A percentile compares a stretch with the other conserved stretches of the same genome.
phyloP scores from a whole-genome alignment of 192 early-diverging fungal genomes.

The Coemansia sp. region DNA sequence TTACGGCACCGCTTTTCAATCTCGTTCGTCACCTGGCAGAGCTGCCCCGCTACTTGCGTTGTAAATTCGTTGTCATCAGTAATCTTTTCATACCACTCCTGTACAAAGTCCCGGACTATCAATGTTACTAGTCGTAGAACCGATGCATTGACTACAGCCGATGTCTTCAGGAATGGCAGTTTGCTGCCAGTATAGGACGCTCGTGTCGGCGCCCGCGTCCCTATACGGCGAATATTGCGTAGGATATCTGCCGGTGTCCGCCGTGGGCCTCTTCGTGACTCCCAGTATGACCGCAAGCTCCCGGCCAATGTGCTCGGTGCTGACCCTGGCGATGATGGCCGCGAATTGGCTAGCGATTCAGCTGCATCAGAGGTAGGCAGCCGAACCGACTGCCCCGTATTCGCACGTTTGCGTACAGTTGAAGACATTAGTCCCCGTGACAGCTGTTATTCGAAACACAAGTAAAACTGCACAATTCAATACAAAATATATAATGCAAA shows the following conservation, averaged over 20 bases:
- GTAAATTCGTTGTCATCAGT: conserved; percentile 51
- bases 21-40: conserved; percentile 34
- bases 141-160: conserved; percentile 28
- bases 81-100: conserved; percentile 47
- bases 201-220: conserved; percentile 8
- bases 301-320: conserved; percentile 49
- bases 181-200: conserved; percentile 1
- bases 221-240: conserved; percentile 33
- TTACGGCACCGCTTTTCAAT: conserved; percentile 33
- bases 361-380: conserved; percentile 1
- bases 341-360: conserved; percentile 19
- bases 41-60: conserved; percentile 29
- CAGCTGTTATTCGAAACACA: background rate
- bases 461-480: background rate
- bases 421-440: background rate
- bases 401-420: background rate
- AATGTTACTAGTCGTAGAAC: conserved; percentile 29
- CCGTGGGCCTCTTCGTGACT: conserved; percentile 29
- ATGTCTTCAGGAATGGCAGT: conserved; percentile 16
- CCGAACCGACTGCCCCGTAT: background rate
- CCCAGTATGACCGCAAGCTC: conserved; percentile 51
- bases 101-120: conserved; percentile 46
- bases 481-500: background rate
- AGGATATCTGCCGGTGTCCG: conserved; percentile 19
- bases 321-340: conserved; percentile 34